phyloP scores from a whole-genome alignment of 2,329 filamentous ascomycete species.

The Fusarium graminum region DNA sequence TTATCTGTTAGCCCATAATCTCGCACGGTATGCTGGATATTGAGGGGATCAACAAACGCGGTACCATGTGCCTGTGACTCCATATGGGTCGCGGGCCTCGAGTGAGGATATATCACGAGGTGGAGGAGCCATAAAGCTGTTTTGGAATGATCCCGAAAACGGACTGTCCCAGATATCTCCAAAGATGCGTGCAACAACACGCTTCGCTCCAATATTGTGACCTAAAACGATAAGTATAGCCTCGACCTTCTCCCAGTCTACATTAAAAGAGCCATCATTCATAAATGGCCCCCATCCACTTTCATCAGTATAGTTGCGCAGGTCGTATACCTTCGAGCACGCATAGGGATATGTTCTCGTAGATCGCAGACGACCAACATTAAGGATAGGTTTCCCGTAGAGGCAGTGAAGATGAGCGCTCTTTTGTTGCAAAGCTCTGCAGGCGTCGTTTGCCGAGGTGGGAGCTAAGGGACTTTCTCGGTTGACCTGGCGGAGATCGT shows the following conservation, averaged over 20 bases:
- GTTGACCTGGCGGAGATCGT: slow-evolving; percentile 47
- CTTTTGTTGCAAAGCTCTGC: slow-evolving; percentile 64
- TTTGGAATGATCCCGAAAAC: slow-evolving; percentile 67
- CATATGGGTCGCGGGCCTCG: slow-evolving; percentile 75
- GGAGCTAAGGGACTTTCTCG: slow-evolving; percentile 49
- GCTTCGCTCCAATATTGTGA: slow-evolving; percentile 69
- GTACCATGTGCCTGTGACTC: slow-evolving; percentile 78
- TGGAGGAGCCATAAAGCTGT: slow-evolving; percentile 60
- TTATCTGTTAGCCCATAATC: slow-evolving; percentile 35
- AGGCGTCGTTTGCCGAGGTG: slow-evolving; percentile 17
- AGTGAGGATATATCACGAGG: slow-evolving; percentile 57
- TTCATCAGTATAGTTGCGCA: slow-evolving; percentile 73
- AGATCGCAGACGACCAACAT: slow-evolving; percentile 53
- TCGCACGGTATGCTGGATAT: not conserved
- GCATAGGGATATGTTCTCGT: slow-evolving; percentile 70
- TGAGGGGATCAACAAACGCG: slow-evolving; percentile 61
- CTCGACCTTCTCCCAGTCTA: slow-evolving; percentile 87
- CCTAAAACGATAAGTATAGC: slow-evolving; percentile 77
- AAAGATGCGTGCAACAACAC: slow-evolving; percentile 62
- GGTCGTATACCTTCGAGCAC: slow-evolving; percentile 78
- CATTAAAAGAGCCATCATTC: slow-evolving; percentile 69
- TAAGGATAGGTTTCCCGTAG: slow-evolving; percentile 71
- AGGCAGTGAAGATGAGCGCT: slow-evolving; percentile 79
- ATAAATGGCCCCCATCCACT: slow-evolving; percentile 80
- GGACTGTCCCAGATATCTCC: slow-evolving; percentile 66